phyloP scores from a whole-genome alignment of 352 stramenopile species.

The Lagenidium giganteum region DNA sequence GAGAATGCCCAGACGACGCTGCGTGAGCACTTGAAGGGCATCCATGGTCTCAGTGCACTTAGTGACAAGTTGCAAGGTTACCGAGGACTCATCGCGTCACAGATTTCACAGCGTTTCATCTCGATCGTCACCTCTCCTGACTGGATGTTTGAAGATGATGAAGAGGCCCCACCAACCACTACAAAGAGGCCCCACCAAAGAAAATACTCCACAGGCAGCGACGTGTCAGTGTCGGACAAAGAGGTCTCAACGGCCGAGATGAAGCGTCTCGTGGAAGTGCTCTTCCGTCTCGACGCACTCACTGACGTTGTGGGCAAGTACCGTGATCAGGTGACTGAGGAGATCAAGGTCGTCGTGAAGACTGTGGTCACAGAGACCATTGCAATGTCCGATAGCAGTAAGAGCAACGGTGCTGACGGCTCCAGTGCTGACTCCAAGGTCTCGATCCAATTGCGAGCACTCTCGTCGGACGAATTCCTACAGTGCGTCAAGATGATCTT shows the following conservation, averaged over 20 bases:
- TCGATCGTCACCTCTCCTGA: constrained; percentile 73
- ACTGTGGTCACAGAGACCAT: constrained; percentile 88
- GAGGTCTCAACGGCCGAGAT: constrained; percentile 34
- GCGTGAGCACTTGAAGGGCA: constrained; percentile 66
- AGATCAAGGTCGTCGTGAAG: constrained; percentile 86
- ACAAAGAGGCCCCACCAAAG: constrained; percentile 14
- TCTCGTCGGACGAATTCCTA: constrained; percentile 82
- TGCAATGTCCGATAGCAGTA: constrained; percentile 49
- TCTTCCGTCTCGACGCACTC: constrained; percentile 73
- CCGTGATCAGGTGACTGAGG: constrained; percentile 75
- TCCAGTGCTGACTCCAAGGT: constrained; percentile 67
- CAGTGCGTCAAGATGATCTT: constrained; percentile 89
- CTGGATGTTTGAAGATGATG: constrained; percentile 75
- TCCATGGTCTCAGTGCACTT: constrained; percentile 67
- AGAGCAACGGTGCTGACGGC: constrained; percentile 13
- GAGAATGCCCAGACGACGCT: constrained; percentile 64
- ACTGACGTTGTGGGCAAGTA: constrained; percentile 72
- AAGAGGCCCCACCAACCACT: constrained; percentile 1
- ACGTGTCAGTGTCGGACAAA: constrained; percentile 22
- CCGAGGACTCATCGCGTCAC: constrained; percentile 56
- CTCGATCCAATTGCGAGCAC: constrained; percentile 67
- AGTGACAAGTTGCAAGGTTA: constrained; percentile 77
- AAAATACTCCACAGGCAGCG: background rate
- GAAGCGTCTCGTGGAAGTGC: constrained; percentile 53
- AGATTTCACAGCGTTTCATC: constrained; percentile 81